Evolutionary conservation across 2,329 filamentous ascomycete genomes (phyloP), one percentile per base, ranked within the genome.

Genomic region (Davidsoniella virescens): DNA sequence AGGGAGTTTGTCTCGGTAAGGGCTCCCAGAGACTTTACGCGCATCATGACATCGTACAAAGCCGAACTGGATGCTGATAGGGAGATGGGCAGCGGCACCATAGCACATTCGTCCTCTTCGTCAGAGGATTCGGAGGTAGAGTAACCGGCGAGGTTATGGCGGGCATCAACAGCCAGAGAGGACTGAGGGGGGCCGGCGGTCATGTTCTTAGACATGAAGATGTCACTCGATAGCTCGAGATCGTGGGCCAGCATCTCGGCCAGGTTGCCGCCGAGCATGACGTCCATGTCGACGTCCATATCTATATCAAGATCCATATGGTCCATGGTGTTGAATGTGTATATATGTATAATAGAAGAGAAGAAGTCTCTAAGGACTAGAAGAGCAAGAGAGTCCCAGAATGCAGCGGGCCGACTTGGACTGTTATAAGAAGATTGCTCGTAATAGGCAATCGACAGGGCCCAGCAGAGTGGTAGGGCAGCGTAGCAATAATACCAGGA

Each of bases 211-310:
- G 71, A 65, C 23, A 62, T 61, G 51, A 76, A 77, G 23, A 73
- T 58, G 8, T 64, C 61, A 47, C 63, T 63, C 16, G 70, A 75
- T 18, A 65, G 57, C 57, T 75, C 70, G 43, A 78, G 62, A 54
- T 78, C 73, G 52, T 65, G 67, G 5, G 68, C 74, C n/a, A 78
- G 63, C 38, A 76, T 56, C 60, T 78, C 75, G 2, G 75, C 71
- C 16, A 78, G 63, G 60, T 70, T 77, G 58, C 67, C 68, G 46
- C 62, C 63, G 47, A 64, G 59, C 33, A 50, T 54, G 16, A 62
- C 59, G 33, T 60, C 57, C 41, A 42, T 33, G 49, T 46, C 29
- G 18, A 45, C n/a, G 36, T 47, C 26, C 25, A 50, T 41, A 20
- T 52, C 37, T 7, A 47, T 44, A 37, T 33, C n/a, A 23, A 50